A percentile compares a stretch with the other conserved stretches of the same genome.
phyloP scores from a whole-genome alignment of 495 filamentous ascomycete genomes.

The Annulohypoxylon nitens region DNA sequence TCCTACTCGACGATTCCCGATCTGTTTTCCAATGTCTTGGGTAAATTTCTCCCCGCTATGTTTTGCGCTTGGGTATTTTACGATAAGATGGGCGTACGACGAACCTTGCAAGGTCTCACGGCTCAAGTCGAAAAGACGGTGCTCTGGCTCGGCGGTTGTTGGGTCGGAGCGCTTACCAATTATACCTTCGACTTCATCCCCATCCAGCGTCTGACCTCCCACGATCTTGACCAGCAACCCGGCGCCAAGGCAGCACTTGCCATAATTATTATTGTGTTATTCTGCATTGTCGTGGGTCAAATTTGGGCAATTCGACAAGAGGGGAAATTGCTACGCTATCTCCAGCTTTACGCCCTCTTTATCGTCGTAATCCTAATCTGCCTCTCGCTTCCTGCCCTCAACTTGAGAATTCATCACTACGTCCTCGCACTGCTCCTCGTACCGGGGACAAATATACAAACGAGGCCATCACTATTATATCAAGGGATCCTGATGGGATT shows the following conservation, averaged over 20 bases:
- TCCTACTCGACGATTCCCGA: constrained; percentile 60
- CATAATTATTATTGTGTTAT: constrained; percentile 72
- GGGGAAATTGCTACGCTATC: constrained; percentile 74
- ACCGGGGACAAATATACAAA: constrained; percentile 86
- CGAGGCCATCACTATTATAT: constrained; percentile 80
- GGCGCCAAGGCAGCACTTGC: constrained; percentile 79
- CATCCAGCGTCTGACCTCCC: constrained; percentile 79
- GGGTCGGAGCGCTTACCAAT: constrained; percentile 85
- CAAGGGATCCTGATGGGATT: constrained; percentile 91
- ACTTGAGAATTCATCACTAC: constrained; percentile 93
- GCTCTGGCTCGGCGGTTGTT: constrained; percentile 78
- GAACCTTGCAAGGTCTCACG: constrained; percentile 67
- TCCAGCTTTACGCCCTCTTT: constrained; percentile 77
- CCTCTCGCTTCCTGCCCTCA: constrained; percentile 81
- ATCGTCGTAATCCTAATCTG: constrained; percentile 71
- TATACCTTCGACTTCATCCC: constrained; percentile 89
- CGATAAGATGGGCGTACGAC: constrained; percentile 70
- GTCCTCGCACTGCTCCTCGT: constrained; percentile 86
- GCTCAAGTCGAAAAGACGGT: constrained; percentile 79
- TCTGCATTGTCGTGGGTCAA: constrained; percentile 73
- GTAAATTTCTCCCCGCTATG: constrained; percentile 80
- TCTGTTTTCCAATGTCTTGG: constrained; percentile 77
- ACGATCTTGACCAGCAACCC: constrained; percentile 81
- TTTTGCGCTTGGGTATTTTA: constrained; percentile 82
- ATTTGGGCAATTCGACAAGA: constrained; percentile 80